Conservation (phyloP, 2,329 filamentous ascomycete species). For the Berkeleyomyces basicola region DNA sequence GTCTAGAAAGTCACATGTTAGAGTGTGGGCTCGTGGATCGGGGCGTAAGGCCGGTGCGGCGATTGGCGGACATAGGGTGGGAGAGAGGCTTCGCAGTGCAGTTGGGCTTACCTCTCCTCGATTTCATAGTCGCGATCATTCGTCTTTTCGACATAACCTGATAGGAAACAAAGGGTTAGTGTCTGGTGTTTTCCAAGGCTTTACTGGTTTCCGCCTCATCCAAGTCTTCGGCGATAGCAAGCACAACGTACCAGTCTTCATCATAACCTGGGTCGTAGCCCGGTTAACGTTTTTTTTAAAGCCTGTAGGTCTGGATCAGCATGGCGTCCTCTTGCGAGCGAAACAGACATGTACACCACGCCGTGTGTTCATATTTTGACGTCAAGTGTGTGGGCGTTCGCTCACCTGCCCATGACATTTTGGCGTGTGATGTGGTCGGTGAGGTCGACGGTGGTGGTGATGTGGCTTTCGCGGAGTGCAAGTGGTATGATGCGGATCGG, state of each 20-base stretch:
- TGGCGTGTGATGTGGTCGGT: constrained; percentile 15
- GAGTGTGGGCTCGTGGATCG: background rate
- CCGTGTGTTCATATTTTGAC: background rate
- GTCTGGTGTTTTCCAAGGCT: background rate
- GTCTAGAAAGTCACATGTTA: constrained; percentile 33
- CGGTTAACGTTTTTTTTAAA: constrained; percentile 83
- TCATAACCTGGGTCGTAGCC: constrained; percentile 98
- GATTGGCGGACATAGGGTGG: background rate
- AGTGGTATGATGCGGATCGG: background rate
- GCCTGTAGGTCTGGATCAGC: constrained; percentile 22
- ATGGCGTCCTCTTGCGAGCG: constrained; percentile 20
- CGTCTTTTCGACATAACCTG: constrained; percentile 92
- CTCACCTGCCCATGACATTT: constrained; percentile 57
- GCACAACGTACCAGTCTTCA: constrained; percentile 66
- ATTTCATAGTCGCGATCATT: constrained; percentile 98
- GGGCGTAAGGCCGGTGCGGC: background rate
- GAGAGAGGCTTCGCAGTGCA: background rate
- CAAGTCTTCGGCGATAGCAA: background rate
- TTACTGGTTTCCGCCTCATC: background rate
- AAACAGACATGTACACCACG: constrained; percentile 8
- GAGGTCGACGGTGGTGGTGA: background rate
- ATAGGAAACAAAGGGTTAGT: background rate
- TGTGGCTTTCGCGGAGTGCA: background rate
- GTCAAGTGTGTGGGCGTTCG: background rate
- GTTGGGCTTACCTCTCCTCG: constrained; percentile 54